Base-by-base conservation (phyloP, 768 basidiomycete genomes). In the Hygrophorus pudorinus region DNA sequence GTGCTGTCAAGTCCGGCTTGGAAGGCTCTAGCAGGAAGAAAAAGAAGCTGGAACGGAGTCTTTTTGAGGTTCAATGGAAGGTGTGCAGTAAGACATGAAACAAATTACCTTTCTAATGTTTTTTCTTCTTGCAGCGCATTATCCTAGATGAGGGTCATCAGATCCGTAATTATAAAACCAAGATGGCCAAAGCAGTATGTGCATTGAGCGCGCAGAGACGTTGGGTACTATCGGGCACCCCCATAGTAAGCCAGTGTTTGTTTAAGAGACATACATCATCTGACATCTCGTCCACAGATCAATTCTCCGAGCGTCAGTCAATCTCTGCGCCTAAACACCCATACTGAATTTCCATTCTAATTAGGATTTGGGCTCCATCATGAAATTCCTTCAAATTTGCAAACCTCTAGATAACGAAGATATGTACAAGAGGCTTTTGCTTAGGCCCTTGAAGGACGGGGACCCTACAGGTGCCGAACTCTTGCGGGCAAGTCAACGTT, bases 131-230 rank as follows among this genome's bases (percentile, higher is more conserved):
- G 6, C 32, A 85, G 80, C 70, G 92, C 46, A 59, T 93, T 33
- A 76, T 94, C 16, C 66, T 93, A 4, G 92, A 96, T 51, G 92
- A 96, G 63, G 92, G 88, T 0, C 92, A 96, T 56, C 79, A 57
- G 18, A 82, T 96, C 49, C 78, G 89, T 41, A 96, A 94, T 57
- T 76, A 85, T 2, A 83, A 73, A 59, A 89, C 91, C 0, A 88
- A 91, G 65, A 87, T 85, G 75, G 72, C 86, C 7, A 67, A 71
- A 52, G 81, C 85, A 0, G 77, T 80, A 1, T 78, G 69, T 46
- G 75, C 59, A 13, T 64, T 90, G 17, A 61, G 63, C 13, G 83
- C 81, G 0, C 74, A 90, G 51, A 75, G 81, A 48, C 80, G 87
- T 37, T 90, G 87, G 87, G 74, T 78, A 3, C 64, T 88, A 42